phyloP scores from a whole-genome alignment of 441 rosid species.

The Euphorbia neoarborescens region DNA sequence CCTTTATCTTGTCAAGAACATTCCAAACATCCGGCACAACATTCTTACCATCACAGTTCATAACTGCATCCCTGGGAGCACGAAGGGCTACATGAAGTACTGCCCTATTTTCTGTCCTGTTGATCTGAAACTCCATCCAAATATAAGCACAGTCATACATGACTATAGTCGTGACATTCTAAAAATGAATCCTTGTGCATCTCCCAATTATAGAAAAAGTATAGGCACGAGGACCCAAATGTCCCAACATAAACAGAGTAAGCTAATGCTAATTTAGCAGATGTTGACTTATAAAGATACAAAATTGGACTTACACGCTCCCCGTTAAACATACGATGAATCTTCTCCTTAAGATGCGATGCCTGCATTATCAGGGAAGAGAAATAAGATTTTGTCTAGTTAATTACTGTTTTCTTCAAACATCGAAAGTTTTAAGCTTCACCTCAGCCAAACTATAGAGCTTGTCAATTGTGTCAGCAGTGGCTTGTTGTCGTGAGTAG shows the following conservation, averaged over 20 bases:
- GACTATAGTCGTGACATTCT: not conserved
- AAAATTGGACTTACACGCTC: slow-evolving; percentile 52
- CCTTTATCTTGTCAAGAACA: slow-evolving; percentile 75
- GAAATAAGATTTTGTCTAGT: not conserved
- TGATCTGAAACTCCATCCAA: slow-evolving; percentile 45
- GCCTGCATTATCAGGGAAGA: slow-evolving; percentile 34
- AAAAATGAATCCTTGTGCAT: not conserved
- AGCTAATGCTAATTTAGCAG: not conserved
- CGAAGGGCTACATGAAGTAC: slow-evolving; percentile 95
- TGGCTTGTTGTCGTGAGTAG: slow-evolving; percentile 70
- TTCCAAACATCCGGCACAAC: slow-evolving; percentile 88
- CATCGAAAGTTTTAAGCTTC: slow-evolving; percentile 13
- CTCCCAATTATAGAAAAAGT: not conserved
- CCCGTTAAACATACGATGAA: slow-evolving; percentile 60
- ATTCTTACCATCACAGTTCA: slow-evolving; percentile 72
- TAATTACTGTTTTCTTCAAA: not conserved
- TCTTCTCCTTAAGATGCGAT: slow-evolving; percentile 63
- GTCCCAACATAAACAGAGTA: not conserved
- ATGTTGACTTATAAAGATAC: not conserved
- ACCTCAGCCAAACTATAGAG: slow-evolving; percentile 75
- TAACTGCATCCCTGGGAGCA: slow-evolving; percentile 69
- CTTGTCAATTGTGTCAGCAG: slow-evolving; percentile 56
- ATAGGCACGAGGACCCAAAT: not conserved
- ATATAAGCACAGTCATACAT: slow-evolving; percentile 12
- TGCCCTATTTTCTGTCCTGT: slow-evolving; percentile 81